Percentiles rank a stretch among this genome's conserved stretches.
Evolutionary conservation across 164 flowering plant species (phyloP).

Genomic region (Vitis amurensis): DNA sequence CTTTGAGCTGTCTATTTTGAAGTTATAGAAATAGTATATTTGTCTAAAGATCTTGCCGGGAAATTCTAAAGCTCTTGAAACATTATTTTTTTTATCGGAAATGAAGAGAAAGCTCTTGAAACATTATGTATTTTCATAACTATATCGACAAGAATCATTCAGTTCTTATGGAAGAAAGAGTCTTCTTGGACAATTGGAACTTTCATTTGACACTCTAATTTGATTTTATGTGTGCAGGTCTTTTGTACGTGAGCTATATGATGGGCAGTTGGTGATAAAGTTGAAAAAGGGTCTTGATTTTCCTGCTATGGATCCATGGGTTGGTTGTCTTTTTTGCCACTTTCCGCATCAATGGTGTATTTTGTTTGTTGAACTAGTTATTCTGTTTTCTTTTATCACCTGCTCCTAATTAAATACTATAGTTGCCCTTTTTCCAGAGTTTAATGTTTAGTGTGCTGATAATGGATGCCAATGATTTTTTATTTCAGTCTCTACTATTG

Average conservation of each 20-base stretch:
- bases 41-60: background rate
- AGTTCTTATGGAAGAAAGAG: background rate
- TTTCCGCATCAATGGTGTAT: background rate
- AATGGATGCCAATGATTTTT: background rate
- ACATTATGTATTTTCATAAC: too few species aligned
- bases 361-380: background rate
- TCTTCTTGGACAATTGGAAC: background rate
- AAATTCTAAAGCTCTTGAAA: background rate
- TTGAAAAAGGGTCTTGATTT: constrained; percentile 75
- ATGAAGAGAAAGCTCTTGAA: too few species aligned
- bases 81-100: background rate
- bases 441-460: background rate
- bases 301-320: constrained; percentile 99
- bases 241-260: constrained; percentile 84
- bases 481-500: background rate
- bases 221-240: constrained; percentile 42
- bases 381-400: background rate
- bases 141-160: too few species aligned
- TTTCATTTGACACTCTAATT: background rate
- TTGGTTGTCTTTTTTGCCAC: constrained; percentile 24
- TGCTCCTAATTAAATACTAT: too few species aligned
- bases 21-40: background rate
- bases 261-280: constrained; percentile 80
- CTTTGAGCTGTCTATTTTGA: background rate
- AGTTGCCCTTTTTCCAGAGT: background rate